These are phyloP conservation scores for Nyctanthes arbortristis DNA, from an alignment of 257 asterid genomes.

Conservation along the genomic window DNA sequence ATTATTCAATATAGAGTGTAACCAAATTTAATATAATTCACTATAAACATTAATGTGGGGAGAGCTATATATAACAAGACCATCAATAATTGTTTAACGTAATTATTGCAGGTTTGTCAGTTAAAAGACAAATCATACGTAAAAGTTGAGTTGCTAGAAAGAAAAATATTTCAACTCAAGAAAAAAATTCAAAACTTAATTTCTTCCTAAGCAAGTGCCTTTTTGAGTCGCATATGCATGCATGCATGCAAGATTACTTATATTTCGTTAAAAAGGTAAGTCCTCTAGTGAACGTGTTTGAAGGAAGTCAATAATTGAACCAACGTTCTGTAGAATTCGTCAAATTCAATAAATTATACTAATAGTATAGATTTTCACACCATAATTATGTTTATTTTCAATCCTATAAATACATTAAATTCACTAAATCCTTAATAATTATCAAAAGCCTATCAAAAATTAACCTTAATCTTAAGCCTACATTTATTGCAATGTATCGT, in stretches of 20 bases:
- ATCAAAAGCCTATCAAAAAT: neutral
- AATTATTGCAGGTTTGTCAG: too few relatives aligned
- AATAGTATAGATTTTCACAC: neutral
- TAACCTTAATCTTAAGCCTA: neutral
- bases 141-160: too few relatives aligned
- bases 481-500: slow-evolving; percentile 54
- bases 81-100: too few relatives aligned
- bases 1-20: too few relatives aligned
- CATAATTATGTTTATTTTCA: slow-evolving; percentile 28
- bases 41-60: too few relatives aligned
- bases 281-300: neutral
- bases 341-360: slow-evolving; percentile 31
- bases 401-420: slow-evolving; percentile 24
- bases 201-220: neutral
- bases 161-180: too few relatives aligned
- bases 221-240: neutral
- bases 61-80: too few relatives aligned
- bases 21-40: too few relatives aligned
- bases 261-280: neutral
- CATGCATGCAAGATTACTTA: neutral
- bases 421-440: neutral
- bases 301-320: neutral
- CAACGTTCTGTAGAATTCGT: slow-evolving; percentile 26
- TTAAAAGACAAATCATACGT: too few relatives aligned
- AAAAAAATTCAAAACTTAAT: too few relatives aligned